phyloP scores from a whole-genome alignment of 176 grass and related monocot genomes.

The Puccinellia tenuiflora region DNA sequence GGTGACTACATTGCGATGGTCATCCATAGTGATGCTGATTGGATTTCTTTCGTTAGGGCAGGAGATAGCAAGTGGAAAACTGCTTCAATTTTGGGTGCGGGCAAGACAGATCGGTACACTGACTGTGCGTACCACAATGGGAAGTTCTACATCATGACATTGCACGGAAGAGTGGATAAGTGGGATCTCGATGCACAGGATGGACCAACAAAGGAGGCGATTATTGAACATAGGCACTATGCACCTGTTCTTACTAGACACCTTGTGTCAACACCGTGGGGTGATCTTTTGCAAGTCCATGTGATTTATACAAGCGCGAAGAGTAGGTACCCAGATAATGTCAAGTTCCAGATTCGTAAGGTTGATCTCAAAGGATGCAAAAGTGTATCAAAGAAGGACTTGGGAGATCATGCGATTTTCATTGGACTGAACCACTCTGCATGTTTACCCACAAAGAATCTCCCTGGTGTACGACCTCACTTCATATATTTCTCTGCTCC shows the following conservation, averaged over 20 bases:
- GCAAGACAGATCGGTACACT: not conserved
- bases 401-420: not conserved
- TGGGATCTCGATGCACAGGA: not conserved
- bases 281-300: not conserved
- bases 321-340: not conserved
- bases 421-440: conserved; percentile 16
- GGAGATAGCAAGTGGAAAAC: not conserved
- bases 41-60: conserved; percentile 15
- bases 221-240: not conserved
- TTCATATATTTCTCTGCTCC: conserved; percentile 21
- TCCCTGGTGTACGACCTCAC: not conserved
- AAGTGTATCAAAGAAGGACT: not conserved
- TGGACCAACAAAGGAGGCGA: not conserved
- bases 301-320: not conserved
- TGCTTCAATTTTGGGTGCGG: not conserved
- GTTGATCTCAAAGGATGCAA: not conserved
- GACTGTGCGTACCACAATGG: conserved; percentile 4
- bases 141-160: not conserved
- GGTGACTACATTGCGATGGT: not conserved
- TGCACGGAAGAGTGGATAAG: not conserved
- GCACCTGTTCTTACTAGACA: not conserved
- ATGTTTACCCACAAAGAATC: not conserved
- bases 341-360: not conserved
- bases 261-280: conserved; percentile 6
- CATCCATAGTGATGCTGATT: not conserved